phyloP scores from a whole-genome alignment of 768 basidiomycete genomes.

The Suillus discolor region DNA sequence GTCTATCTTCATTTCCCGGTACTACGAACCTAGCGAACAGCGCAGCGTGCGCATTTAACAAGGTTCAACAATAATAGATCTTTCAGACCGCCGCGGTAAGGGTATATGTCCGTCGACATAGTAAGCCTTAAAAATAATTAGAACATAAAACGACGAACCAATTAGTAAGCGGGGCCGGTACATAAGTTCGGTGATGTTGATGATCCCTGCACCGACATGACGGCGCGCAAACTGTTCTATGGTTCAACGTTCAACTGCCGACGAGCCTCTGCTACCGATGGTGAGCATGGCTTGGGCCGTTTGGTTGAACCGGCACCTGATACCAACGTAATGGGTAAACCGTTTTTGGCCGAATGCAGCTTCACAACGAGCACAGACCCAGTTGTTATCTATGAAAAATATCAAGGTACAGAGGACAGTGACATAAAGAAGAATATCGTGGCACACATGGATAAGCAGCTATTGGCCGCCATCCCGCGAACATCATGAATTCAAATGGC shows the following conservation, averaged over 20 bases:
- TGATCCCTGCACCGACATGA: neutral
- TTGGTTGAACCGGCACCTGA: neutral
- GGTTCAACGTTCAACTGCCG: neutral
- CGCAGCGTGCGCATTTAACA: conserved; percentile 18
- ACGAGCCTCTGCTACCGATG: too few relatives aligned
- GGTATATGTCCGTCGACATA: conserved; percentile 40
- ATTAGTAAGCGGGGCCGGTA: conserved; percentile 55
- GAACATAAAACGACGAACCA: conserved; percentile 44
- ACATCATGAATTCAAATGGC: conserved; percentile 12
- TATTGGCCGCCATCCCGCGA: neutral
- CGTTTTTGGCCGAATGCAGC: conserved; percentile 45
- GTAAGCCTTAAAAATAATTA: conserved; percentile 43
- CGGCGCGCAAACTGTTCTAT: neutral
- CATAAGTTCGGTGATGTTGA: conserved; percentile 31
- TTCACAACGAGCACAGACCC: conserved; percentile 20
- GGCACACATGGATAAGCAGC: neutral
- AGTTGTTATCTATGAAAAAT: neutral
- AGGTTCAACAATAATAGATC: conserved; percentile 47
- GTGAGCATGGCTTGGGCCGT: too few relatives aligned
- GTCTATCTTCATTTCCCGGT: neutral
- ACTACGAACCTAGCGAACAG: neutral
- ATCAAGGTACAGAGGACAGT: conserved; percentile 12
- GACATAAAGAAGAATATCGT: conserved; percentile 18
- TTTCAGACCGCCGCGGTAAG: conserved; percentile 40
- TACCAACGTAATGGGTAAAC: neutral